Conservation (phyloP, 2,329 filamentous ascomycete genomes). For the Clonostachys sp. region DNA sequence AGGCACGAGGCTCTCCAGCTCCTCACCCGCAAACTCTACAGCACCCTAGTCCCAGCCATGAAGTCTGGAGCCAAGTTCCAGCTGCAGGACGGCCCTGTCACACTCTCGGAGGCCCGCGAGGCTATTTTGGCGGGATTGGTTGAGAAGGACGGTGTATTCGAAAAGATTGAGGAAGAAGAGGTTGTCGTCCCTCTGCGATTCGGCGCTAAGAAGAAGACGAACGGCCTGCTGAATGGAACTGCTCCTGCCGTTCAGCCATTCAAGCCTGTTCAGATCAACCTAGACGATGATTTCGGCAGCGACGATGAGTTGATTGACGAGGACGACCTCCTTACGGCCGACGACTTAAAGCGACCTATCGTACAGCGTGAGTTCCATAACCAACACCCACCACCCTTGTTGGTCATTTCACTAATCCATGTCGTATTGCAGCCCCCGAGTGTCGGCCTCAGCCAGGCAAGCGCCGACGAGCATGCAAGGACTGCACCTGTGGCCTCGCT, state of each 20-base stretch:
- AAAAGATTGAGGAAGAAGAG: constrained; percentile 63
- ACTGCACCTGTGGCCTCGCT: constrained; percentile 92
- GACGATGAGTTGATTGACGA: constrained; percentile 92
- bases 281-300: constrained; percentile 44
- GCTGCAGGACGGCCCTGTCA: constrained; percentile 62
- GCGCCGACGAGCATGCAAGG: constrained; percentile 90
- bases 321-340: constrained; percentile 78
- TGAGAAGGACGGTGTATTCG: constrained; percentile 58
- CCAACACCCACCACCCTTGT: constrained; percentile 10
- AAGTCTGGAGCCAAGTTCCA: constrained; percentile 63
- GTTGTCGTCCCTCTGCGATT: constrained; percentile 50
- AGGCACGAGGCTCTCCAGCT: constrained; percentile 57
- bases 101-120: constrained; percentile 57
- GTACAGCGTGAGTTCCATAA: constrained; percentile 65
- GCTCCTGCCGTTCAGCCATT: not conserved
- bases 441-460: constrained; percentile 86
- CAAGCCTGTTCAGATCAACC: constrained; percentile 52
- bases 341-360: constrained; percentile 74
- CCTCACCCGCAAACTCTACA: constrained; percentile 64
- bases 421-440: constrained; percentile 57
- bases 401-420: constrained; percentile 2
- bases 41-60: constrained; percentile 64
- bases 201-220: constrained; percentile 20
- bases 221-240: not conserved
- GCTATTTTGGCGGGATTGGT: constrained; percentile 80